Percentiles rank a stretch among this genome's conserved stretches.
phyloP scores from a whole-genome alignment of 139 green algal species.

The Nannochloris sp. region DNA sequence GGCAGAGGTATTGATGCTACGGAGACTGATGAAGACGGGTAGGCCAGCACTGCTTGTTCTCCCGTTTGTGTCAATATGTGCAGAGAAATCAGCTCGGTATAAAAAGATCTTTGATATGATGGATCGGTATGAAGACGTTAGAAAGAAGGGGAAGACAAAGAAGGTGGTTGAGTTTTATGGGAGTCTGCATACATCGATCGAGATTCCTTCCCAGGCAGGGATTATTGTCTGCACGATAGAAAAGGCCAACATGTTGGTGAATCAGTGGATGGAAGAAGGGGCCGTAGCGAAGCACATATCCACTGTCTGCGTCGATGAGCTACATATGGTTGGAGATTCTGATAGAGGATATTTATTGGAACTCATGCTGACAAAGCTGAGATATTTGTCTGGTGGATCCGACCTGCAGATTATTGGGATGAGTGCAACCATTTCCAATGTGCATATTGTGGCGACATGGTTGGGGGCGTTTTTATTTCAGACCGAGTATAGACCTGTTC shows the following conservation, averaged over 20 bases:
- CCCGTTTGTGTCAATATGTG: constrained; percentile 54
- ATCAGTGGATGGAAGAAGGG: constrained; percentile 30
- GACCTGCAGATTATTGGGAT: constrained; percentile 90
- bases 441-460: constrained; percentile 67
- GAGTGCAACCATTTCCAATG: constrained; percentile 89
- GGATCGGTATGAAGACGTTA: not conserved
- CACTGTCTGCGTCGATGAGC: constrained; percentile 63
- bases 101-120: constrained; percentile 14
- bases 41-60: constrained; percentile 39
- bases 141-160: constrained; percentile 16
- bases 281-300: constrained; percentile 29
- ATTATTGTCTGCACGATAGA: constrained; percentile 77
- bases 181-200: constrained; percentile 4
- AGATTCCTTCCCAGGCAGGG: constrained; percentile 20
- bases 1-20: constrained; percentile 74
- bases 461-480: constrained; percentile 47
- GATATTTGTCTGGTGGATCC: constrained; percentile 37
- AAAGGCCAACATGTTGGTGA: constrained; percentile 71
- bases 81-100: constrained; percentile 47
- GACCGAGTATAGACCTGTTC: constrained; percentile 81
- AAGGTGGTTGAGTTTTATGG: constrained; percentile 26
- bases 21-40: constrained; percentile 30
- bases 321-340: constrained; percentile 70
- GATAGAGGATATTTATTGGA: constrained; percentile 88
- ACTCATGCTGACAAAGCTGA: constrained; percentile 94